Conservation (phyloP, 257 asterid genomes). For the Rauvolfia tetraphylla region DNA sequence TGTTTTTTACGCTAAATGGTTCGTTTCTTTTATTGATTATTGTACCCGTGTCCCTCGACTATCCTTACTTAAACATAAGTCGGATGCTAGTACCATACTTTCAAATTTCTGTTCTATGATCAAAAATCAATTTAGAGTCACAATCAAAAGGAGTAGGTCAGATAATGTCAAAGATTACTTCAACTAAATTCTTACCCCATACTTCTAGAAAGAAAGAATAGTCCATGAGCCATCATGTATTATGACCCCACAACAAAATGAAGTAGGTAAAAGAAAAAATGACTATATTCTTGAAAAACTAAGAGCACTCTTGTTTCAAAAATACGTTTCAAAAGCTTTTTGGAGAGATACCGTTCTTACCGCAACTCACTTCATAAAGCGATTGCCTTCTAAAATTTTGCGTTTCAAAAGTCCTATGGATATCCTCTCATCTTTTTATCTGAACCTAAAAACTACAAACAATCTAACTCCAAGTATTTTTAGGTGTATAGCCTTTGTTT, state of each 20-base stretch:
- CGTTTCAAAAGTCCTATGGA: too few species aligned
- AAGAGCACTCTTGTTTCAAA: background rate
- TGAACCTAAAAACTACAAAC: background rate
- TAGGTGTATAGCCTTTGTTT: background rate
- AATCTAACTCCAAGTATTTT: background rate
- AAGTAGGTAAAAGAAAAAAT: slow-evolving; percentile 3
- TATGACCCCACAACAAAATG: too few species aligned
- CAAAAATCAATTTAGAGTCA: background rate
- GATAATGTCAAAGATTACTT: slow-evolving; percentile 10
- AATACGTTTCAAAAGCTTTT: too few species aligned
- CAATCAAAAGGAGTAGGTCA: background rate
- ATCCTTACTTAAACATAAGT: slow-evolving; percentile 8
- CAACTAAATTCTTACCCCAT: background rate
- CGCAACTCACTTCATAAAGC: too few species aligned
- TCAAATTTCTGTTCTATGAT: too few species aligned
- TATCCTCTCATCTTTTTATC: too few species aligned
- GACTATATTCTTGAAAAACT: background rate
- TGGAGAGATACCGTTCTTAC: too few species aligned
- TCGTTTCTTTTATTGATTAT: background rate
- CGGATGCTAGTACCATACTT: background rate
- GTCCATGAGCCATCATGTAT: too few species aligned
- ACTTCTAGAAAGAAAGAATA: too few species aligned
- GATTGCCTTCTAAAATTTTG: too few species aligned
- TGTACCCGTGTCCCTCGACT: background rate
- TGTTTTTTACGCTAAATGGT: background rate